Conservation (phyloP, 495 filamentous ascomycete genomes). For the Trichocladium uniseriatum region DNA sequence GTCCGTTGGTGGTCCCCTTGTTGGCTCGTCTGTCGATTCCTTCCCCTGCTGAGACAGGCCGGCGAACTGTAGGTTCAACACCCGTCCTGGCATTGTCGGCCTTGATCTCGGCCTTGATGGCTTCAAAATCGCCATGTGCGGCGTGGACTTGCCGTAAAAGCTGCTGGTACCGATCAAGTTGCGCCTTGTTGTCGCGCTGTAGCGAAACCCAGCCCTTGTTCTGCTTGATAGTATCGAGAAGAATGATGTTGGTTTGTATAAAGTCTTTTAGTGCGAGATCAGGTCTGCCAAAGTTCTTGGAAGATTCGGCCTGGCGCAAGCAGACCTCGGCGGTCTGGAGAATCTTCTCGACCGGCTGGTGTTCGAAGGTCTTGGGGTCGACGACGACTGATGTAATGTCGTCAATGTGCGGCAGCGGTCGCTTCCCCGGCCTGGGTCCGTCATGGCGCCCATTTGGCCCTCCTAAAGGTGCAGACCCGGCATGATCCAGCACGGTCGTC, state of each 20-base stretch:
- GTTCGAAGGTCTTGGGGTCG: conserved; percentile 28
- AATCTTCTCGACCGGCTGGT: conserved; percentile 39
- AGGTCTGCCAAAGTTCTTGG: conserved; percentile 42
- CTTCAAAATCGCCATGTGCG: conserved; percentile 40
- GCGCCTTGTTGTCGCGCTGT: conserved; percentile 14
- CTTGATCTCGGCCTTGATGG: conserved; percentile 58
- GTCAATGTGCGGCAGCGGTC: conserved; percentile 60
- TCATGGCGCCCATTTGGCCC: neutral
- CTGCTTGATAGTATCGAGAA: conserved; percentile 51
- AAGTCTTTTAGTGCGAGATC: conserved; percentile 56
- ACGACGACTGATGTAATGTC: conserved; percentile 50
- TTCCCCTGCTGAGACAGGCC: conserved; percentile 1
- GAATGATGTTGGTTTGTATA: conserved; percentile 67
- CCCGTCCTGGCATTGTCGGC: conserved; percentile 54
- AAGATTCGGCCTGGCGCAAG: conserved; percentile 43
- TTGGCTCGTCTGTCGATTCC: neutral
- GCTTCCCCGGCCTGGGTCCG: conserved; percentile 19
- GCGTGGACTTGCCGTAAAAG: conserved; percentile 29
- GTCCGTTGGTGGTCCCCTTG: neutral
- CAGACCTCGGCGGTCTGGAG: conserved; percentile 41
- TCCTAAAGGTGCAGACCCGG: conserved; percentile 4
- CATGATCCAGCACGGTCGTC: conserved; percentile 13
- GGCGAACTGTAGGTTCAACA: conserved; percentile 25
- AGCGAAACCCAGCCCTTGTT: conserved; percentile 30
- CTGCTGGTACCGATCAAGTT: conserved; percentile 36